Conservation (phyloP, 768 basidiomycete genomes). For the Gloeophyllum trabeum region DNA sequence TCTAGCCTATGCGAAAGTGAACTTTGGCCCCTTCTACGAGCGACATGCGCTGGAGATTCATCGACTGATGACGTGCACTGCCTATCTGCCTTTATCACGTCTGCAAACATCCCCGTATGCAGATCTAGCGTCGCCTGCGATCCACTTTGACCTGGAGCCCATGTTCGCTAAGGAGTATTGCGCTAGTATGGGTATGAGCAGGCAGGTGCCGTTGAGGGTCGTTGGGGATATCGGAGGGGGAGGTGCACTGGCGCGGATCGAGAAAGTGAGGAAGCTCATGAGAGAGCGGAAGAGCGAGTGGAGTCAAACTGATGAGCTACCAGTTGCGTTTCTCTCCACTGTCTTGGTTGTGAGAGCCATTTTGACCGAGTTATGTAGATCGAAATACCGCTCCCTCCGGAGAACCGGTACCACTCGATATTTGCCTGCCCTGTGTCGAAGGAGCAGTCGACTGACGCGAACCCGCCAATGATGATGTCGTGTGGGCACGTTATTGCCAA, state of each 20-base stretch:
- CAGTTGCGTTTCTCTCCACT: slow-evolving; percentile 34
- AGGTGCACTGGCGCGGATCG: slow-evolving; percentile 83
- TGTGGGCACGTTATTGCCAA: slow-evolving; percentile 95
- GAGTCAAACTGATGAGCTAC: slow-evolving; percentile 81
- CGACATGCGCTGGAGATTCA: slow-evolving; percentile 54
- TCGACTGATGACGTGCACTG: slow-evolving; percentile 57
- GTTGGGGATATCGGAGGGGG: slow-evolving; percentile 90
- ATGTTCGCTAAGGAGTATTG: slow-evolving; percentile 89
- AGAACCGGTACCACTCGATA: slow-evolving; percentile 91
- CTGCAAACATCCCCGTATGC: slow-evolving; percentile 65
- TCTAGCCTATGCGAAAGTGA: slow-evolving; percentile 61
- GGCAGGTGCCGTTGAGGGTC: slow-evolving; percentile 78
- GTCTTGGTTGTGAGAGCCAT: slow-evolving; percentile 8
- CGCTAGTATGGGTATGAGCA: slow-evolving; percentile 76
- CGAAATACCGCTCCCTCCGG: slow-evolving; percentile 79
- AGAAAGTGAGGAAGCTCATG: slow-evolving; percentile 92
- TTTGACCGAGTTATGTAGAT: slow-evolving; percentile 41
- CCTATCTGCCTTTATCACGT: slow-evolving; percentile 57
- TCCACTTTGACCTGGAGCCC: slow-evolving; percentile 71
- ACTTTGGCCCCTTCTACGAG: slow-evolving; percentile 52
- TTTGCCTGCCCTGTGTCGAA: slow-evolving; percentile 98
- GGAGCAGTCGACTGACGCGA: slow-evolving; percentile 86
- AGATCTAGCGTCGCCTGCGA: slow-evolving; percentile 56
- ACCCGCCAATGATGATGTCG: slow-evolving; percentile 96
- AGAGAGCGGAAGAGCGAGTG: slow-evolving; percentile 89